A percentile compares a stretch with the other conserved stretches of the same genome.
These are phyloP conservation scores for Trametes elegans DNA, from an alignment of 768 basidiomycete genomes.

Conservation along the genomic window DNA sequence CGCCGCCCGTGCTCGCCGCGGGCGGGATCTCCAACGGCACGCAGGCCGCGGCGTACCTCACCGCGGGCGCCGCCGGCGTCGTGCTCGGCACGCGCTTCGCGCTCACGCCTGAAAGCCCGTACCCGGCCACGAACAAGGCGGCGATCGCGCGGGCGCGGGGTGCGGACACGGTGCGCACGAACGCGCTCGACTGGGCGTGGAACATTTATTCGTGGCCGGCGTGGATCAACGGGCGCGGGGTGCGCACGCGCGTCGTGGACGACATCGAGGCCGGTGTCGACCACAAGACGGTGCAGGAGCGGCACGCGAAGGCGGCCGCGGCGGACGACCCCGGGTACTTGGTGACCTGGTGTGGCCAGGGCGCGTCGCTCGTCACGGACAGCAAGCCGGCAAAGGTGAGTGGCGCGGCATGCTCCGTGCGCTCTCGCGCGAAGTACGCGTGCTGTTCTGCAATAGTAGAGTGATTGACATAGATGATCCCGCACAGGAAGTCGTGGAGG, in stretches of 20 bases:
- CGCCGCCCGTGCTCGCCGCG: slow-evolving; percentile 64
- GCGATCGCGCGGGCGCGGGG: slow-evolving; percentile 29
- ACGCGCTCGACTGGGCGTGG: slow-evolving; percentile 34
- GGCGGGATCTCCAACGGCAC: slow-evolving; percentile 68
- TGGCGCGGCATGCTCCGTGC: background rate
- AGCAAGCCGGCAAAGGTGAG: slow-evolving; percentile 41
- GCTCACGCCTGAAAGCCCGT: slow-evolving; percentile 58
- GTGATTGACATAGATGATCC: slow-evolving; percentile 7
- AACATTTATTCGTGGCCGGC: slow-evolving; percentile 33
- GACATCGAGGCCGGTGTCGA: slow-evolving; percentile 52
- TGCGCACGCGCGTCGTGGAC: slow-evolving; percentile 55
- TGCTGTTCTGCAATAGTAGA: slow-evolving; percentile 5
- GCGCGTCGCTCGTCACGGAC: slow-evolving; percentile 55
- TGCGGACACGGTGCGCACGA: slow-evolving; percentile 31
- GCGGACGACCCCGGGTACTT: slow-evolving; percentile 42
- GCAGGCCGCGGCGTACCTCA: slow-evolving; percentile 63
- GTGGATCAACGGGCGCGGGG: slow-evolving; percentile 45
- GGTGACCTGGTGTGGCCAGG: slow-evolving; percentile 68
- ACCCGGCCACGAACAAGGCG: slow-evolving; percentile 33
- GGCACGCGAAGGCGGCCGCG: slow-evolving; percentile 45
- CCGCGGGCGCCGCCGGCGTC: slow-evolving; percentile 65
- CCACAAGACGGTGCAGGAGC: slow-evolving; percentile 40
- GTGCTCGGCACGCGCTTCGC: slow-evolving; percentile 77
- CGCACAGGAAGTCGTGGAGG: slow-evolving; percentile 51
- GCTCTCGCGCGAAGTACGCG: background rate